Conservation (phyloP, 2,329 filamentous ascomycete genomes). For the Diaporthe velutina region DNA sequence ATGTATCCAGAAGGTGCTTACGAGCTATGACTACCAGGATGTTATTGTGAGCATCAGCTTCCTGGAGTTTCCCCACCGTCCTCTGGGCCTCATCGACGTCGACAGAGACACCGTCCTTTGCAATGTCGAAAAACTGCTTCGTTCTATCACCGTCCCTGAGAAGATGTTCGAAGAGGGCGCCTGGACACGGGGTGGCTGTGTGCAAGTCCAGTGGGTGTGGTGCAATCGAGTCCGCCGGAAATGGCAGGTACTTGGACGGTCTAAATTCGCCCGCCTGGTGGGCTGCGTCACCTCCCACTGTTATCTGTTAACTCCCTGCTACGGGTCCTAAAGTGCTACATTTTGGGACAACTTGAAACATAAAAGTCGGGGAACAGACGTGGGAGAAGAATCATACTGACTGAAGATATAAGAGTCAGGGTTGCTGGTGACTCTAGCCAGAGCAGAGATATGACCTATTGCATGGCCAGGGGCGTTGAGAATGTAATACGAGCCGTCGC, state of each 20-base stretch:
- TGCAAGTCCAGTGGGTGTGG: slow-evolving; percentile 53
- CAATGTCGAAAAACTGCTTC: slow-evolving; percentile 48
- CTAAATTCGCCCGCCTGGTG: slow-evolving; percentile 55
- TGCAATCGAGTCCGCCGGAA: slow-evolving; percentile 47
- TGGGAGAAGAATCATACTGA: too few relatives aligned
- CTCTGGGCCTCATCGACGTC: slow-evolving; percentile 49
- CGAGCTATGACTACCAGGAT: slow-evolving; percentile 61
- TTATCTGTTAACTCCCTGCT: too few relatives aligned
- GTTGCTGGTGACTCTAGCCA: slow-evolving; percentile 53
- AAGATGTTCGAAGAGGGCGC: slow-evolving; percentile 54
- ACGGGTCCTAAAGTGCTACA: too few relatives aligned
- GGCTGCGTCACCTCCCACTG: slow-evolving; percentile 58
- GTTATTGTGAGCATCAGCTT: slow-evolving; percentile 58
- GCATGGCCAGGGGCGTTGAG: slow-evolving; percentile 38
- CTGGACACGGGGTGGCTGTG: slow-evolving; percentile 53
- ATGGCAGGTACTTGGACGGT: slow-evolving; percentile 49
- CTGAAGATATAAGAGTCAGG: slow-evolving; percentile 54
- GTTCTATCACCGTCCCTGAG: slow-evolving; percentile 48
- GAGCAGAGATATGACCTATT: slow-evolving; percentile 44
- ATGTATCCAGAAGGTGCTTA: too few relatives aligned
- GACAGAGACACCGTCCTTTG: slow-evolving; percentile 41
- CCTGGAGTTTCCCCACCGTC: slow-evolving; percentile 59
- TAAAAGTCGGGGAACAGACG: too few relatives aligned
- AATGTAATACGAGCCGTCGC: slow-evolving; percentile 37
- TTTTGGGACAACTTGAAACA: too few relatives aligned